Percentiles rank a stretch among this genome's conserved stretches.
Evolutionary conservation across 1,284 basidiomycete genomes (phyloP).

Genomic region (Anthracocystis panici-leucophaei): DNA sequence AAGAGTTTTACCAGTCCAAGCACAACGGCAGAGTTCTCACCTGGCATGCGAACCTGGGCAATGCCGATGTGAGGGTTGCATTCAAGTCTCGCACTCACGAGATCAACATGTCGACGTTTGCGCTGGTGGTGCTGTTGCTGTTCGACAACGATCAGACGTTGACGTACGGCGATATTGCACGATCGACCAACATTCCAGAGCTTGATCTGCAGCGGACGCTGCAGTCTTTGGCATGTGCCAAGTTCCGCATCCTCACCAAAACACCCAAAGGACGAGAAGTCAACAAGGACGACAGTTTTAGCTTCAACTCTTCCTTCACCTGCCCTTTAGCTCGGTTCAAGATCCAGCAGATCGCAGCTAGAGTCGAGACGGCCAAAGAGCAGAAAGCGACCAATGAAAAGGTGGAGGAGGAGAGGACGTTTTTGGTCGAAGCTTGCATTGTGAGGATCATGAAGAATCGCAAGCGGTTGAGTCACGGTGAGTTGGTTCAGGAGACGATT

Average conservation of each 20-base stretch:
- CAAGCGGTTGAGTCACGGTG: slow-evolving; percentile 88
- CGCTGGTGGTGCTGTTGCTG: slow-evolving; percentile 85
- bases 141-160: slow-evolving; percentile 73
- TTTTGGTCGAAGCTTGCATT: slow-evolving; percentile 88
- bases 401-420: slow-evolving; percentile 90
- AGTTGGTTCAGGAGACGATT: slow-evolving; percentile 90
- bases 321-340: slow-evolving; percentile 89
- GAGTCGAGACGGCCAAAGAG: slow-evolving; percentile 89
- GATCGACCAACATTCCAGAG: slow-evolving; percentile 75
- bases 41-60: slow-evolving; percentile 94
- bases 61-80: slow-evolving; percentile 85
- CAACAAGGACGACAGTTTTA: slow-evolving; percentile 81
- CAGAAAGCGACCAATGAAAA: slow-evolving; percentile 89
- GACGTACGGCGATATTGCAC: slow-evolving; percentile 46
- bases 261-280: slow-evolving; percentile 89
- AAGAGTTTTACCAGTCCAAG: slow-evolving; percentile 87
- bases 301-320: slow-evolving; percentile 87
- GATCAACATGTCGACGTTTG: slow-evolving; percentile 91
- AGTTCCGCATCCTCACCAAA: slow-evolving; percentile 92
- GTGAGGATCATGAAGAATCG: slow-evolving; percentile 98
- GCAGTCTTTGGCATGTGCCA: slow-evolving; percentile 96
- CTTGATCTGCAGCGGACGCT: slow-evolving; percentile 87
- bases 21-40: slow-evolving; percentile 91
- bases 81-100: slow-evolving; percentile 89
- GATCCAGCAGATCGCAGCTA: slow-evolving; percentile 85